These are phyloP conservation scores for Ustilago loliicola DNA, from an alignment of 1,284 basidiomycete species.

Conservation along the genomic window DNA sequence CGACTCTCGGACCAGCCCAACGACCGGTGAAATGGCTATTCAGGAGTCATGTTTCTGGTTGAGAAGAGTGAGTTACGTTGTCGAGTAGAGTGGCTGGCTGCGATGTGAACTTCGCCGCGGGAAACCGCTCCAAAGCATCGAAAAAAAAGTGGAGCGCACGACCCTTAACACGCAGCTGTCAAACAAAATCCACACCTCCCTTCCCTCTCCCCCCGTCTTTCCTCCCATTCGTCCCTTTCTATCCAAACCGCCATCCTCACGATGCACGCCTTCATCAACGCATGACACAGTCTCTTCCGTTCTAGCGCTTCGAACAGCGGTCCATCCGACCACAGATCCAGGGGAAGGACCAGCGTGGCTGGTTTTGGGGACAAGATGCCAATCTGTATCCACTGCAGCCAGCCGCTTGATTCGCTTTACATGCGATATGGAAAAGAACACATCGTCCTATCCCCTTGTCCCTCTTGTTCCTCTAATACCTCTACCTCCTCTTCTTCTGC, in stretches of 20 bases:
- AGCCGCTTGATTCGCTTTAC: constrained; percentile 42
- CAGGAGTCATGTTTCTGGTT: too few relatives aligned
- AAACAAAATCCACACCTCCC: background rate
- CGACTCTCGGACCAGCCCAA: too few relatives aligned
- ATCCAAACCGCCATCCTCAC: background rate
- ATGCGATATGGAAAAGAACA: constrained; percentile 47
- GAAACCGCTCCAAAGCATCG: background rate
- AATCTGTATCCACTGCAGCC: constrained; percentile 51
- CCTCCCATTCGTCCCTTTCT: background rate
- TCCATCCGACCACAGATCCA: too few relatives aligned
- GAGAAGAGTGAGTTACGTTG: too few relatives aligned
- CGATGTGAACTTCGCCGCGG: background rate
- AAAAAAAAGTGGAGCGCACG: background rate
- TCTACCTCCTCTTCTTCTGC: constrained; percentile 66
- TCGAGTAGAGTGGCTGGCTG: too few relatives aligned
- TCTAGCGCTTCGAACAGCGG: background rate
- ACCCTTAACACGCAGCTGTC: background rate
- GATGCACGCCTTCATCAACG: background rate
- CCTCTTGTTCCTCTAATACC: constrained; percentile 22
- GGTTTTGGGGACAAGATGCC: too few relatives aligned
- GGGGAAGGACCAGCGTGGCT: too few relatives aligned
- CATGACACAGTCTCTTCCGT: background rate
- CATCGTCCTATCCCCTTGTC: constrained; percentile 45
- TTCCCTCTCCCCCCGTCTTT: background rate
- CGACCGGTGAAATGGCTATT: too few relatives aligned